These are phyloP conservation scores for Sporopachydermia cereana DNA, from an alignment of 1,139 yeast species.

Conservation along the genomic window DNA sequence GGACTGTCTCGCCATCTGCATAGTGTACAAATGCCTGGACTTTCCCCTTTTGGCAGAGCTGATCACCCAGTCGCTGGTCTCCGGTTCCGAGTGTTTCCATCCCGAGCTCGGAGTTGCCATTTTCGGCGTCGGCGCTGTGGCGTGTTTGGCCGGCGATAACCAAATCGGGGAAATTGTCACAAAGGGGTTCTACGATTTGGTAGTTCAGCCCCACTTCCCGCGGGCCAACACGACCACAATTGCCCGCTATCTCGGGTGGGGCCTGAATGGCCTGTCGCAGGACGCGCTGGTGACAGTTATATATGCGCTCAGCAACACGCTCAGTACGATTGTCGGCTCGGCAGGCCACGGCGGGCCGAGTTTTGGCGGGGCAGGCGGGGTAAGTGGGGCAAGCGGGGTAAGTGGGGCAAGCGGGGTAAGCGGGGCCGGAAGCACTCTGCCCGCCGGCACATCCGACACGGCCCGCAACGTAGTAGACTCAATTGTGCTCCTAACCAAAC, in stretches of 20 bases:
- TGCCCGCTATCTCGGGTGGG: conserved; percentile 30
- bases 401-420: neutral
- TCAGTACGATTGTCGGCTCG: conserved; percentile 47
- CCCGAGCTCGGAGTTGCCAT: conserved; percentile 33
- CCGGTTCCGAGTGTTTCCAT: conserved; percentile 17
- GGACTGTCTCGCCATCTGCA: conserved; percentile 32
- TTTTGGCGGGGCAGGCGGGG: neutral
- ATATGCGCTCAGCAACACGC: conserved; percentile 68
- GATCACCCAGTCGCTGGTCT: conserved; percentile 11
- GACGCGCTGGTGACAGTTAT: conserved; percentile 82
- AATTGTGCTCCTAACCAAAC: conserved; percentile 56
- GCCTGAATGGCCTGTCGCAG: conserved; percentile 42
- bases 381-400: neutral
- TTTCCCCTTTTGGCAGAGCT: conserved; percentile 10
- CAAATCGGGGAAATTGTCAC: conserved; percentile 21
- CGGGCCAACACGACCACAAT: conserved; percentile 22
- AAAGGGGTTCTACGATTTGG: conserved; percentile 25
- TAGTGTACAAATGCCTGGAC: conserved; percentile 19
- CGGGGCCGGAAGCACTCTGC: conserved; percentile 6
- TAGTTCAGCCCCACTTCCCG: conserved; percentile 28
- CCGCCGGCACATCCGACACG: conserved; percentile 14
- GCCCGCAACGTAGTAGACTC: conserved; percentile 60
- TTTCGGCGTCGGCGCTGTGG: conserved; percentile 43
- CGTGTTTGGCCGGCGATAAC: conserved; percentile 34
- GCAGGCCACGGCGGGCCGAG: conserved; percentile 24